Percentiles rank a stretch among this genome's conserved stretches.
These are phyloP conservation scores for Cordyceps javanica DNA, from an alignment of 2,329 filamentous ascomycete genomes.

Conservation along the genomic window DNA sequence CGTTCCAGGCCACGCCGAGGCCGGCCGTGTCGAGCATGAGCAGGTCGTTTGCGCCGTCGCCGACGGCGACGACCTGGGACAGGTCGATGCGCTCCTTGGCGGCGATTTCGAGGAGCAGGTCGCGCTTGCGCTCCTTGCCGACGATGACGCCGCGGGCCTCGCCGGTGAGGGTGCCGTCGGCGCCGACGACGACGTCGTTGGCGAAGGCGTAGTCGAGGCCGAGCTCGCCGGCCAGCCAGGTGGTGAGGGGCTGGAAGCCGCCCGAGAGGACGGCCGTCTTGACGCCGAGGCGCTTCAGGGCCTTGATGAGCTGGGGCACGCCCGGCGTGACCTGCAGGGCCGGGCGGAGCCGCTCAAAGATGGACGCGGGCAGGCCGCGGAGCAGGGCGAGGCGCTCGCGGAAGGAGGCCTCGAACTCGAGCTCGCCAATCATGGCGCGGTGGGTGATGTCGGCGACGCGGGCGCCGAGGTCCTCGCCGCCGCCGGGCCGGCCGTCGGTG, in stretches of 20 bases:
- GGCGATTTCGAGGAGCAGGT: slow-evolving; percentile 66
- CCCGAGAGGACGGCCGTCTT: slow-evolving; percentile 89
- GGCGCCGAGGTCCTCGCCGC: slow-evolving; percentile 74
- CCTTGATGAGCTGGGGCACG: slow-evolving; percentile 65
- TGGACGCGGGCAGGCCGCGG: slow-evolving; percentile 68
- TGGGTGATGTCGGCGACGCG: slow-evolving; percentile 85
- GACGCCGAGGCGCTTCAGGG: slow-evolving; percentile 71
- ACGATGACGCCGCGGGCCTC: slow-evolving; percentile 68
- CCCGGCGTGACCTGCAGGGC: slow-evolving; percentile 78
- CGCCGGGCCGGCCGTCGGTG: slow-evolving; percentile 47
- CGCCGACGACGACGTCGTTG: slow-evolving; percentile 68
- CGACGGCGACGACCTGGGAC: slow-evolving; percentile 65
- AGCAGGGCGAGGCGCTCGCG: slow-evolving; percentile 74
- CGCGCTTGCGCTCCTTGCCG: slow-evolving; percentile 67
- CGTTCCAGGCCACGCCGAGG: slow-evolving; percentile 76
- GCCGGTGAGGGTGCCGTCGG: slow-evolving; percentile 59
- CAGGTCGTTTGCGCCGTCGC: slow-evolving; percentile 78
- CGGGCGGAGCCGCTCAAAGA: slow-evolving; percentile 71
- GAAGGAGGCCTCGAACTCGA: slow-evolving; percentile 84
- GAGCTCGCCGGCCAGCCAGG: slow-evolving; percentile 74
- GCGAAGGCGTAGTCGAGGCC: slow-evolving; percentile 85
- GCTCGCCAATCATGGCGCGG: slow-evolving; percentile 90
- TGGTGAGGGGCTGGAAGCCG: slow-evolving; percentile 82
- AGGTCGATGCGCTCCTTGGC: slow-evolving; percentile 58
- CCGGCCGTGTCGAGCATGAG: slow-evolving; percentile 73